Evolutionary conservation across 2,329 filamentous ascomycete species (phyloP), one percentile per base, ranked within the genome.

Genomic region (Mariannaea sp.): DNA sequence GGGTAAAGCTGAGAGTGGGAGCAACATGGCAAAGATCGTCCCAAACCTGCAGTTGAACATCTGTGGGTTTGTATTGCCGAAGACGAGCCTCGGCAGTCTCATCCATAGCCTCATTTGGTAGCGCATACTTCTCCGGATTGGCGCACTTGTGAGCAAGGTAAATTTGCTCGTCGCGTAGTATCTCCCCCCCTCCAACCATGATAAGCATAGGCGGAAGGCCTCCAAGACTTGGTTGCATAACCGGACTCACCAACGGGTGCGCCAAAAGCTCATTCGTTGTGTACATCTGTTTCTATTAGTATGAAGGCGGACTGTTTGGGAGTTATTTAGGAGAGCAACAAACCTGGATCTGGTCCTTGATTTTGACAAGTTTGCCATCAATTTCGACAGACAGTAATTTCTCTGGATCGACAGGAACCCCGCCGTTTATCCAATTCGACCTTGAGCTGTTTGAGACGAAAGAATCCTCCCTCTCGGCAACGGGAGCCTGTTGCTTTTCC

Each of bases 11-110:
- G n/a, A 97, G 79, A 0, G 92, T 97, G 1, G 93, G 90, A 0
- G 88, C 87, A 5, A 96, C 92, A 68, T 97, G 93, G 65, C 94
- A 97, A 3, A 97, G 77, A 64, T 96, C 89, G 53, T 97, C 93
- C 92, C 93, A 97, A 1, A 97, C 87, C 69, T 97, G 94, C 2
- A 99, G 80, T 68, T 97, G 92, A 0, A 97, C 93, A 63, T 96
- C 84, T 0, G 94, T 99, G 0, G 92, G 90, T 52, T 85, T 84
- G 71, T 90, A 95, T 57, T 80, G 85, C 29, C 79, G 75, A 13
- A 94, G 66, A 10, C 78, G 72, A 4, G 80, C 78, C 16, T 80
- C 79, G 22, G 87, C 86, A 54, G 80, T 77, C 30, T 87, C 81
- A 27, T 86, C 79, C 55, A 94, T 75, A 36, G 84, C 78, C 0